Base-by-base conservation (phyloP, 73 alveolate genomes). In the Tetrahymena borealis region DNA sequence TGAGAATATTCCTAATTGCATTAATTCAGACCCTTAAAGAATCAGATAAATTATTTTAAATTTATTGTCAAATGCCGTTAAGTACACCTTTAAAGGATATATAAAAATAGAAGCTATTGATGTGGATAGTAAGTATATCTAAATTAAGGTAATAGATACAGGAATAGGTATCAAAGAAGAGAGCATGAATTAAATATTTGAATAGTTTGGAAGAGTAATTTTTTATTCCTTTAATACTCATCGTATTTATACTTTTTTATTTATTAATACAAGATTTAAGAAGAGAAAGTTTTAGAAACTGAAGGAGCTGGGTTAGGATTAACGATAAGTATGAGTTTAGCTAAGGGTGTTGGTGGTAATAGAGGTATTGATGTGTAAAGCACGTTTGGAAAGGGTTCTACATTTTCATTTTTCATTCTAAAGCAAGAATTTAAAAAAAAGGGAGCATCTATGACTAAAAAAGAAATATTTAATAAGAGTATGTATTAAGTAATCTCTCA, bases 11-110 rank as follows among this genome's bases (percentile, higher is more conserved):
- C 85, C 85, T 18, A 24, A 32, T 24, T 60, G 31, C 1, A 35
- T 92, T 12, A 37, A 39, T 10, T 40, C 95, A 8, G 95, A 93
- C 38, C 41, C 92, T 28, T 60, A 92, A 90, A 93, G 95, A 41
- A 39, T 93, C 0, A 85, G 91, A 85, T 40, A 93, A 93, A 85
- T 93, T 31, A 38, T 93, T 36, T 40, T 93, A 85, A 93, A 90
- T 41, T 93, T 93, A 35, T 38, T 93, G 7, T 79, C 93, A 2
- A 93, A 93, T 40, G 90, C 95, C 24, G 36, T 79, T 33, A 93
- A 93, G 32, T 93, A 79, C 38, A 79, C 95, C 12, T 93, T 85
- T 91, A 79, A 37, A 32, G 95, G 95, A 15, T 43, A 41, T 35
- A 90, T 93, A 18, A 32, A 31, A 85, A 12, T 93, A 15, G 16